Conservation (phyloP, 345 rosid species). For the Lagerstroemia speciosa region DNA sequence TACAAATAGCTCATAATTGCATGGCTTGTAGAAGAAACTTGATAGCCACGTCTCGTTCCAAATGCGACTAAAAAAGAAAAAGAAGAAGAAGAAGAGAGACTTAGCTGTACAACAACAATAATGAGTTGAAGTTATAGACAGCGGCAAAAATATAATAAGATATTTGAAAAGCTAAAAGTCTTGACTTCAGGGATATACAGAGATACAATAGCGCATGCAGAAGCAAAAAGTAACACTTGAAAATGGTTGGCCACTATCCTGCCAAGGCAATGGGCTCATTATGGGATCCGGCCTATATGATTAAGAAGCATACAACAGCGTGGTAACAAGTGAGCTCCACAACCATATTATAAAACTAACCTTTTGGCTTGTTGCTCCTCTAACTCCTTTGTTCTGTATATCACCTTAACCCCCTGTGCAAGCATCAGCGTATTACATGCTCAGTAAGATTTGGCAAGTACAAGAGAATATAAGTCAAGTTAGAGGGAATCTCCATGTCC, state of each 20-base stretch:
- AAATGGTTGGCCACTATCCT: not conserved
- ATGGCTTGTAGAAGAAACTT: conserved; percentile 91
- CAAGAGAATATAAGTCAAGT: conserved; percentile 8
- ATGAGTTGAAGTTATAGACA: not conserved
- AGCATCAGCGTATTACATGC: conserved; percentile 5
- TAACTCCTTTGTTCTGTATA: conserved; percentile 73
- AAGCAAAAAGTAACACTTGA: not conserved
- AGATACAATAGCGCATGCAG: not conserved
- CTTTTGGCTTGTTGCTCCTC: conserved; percentile 93
- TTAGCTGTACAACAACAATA: not conserved
- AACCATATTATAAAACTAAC: conserved; percentile 20
- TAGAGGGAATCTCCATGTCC: not conserved
- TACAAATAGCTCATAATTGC: conserved; percentile 92
- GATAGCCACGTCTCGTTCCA: conserved; percentile 99
- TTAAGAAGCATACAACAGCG: not conserved
- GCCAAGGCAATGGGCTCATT: not conserved
- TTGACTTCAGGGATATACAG: not conserved
- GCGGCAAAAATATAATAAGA: not conserved
- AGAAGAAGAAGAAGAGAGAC: conserved; percentile 7
- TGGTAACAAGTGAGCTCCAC: not conserved
- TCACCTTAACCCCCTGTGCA: conserved; percentile 75
- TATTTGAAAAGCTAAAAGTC: not conserved
- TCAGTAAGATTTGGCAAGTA: conserved; percentile 3
- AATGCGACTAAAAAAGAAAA: conserved; percentile 51
- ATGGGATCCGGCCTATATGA: not conserved